Conservation (phyloP, 257 asterid genomes). For the Lavandula angustifolia region DNA sequence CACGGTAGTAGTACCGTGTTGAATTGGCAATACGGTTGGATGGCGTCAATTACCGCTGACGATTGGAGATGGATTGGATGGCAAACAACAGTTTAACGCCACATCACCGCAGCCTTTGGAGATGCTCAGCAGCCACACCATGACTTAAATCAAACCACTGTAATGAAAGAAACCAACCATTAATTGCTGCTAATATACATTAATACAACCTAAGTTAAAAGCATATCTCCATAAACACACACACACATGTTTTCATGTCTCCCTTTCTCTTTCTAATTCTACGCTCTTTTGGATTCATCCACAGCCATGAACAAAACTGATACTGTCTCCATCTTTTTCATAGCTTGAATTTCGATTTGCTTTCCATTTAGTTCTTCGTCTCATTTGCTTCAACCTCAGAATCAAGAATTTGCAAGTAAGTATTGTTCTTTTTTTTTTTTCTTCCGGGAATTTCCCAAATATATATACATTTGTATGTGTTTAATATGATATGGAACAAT, state of each 20-base stretch:
- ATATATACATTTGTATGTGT: no score
- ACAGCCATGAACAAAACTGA: constrained; percentile 29
- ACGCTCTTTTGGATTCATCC: constrained; percentile 46
- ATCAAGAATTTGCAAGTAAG: constrained; percentile 11
- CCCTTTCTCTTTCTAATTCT: constrained; percentile 44
- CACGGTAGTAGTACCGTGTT: no score
- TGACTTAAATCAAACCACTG: constrained; percentile 27
- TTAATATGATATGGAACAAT: neutral
- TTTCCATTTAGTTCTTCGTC: neutral
- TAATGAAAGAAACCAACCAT: constrained; percentile 30
- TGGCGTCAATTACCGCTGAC: no score
- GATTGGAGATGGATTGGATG: no score
- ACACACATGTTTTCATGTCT: constrained; percentile 37
- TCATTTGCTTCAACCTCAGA: constrained; percentile 18
- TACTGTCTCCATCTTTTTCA: constrained; percentile 16
- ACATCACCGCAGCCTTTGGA: no score
- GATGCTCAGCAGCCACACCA: constrained; percentile 35
- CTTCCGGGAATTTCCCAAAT: no score
- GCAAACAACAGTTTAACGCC: no score
- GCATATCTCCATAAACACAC: neutral
- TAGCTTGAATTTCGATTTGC: neutral
- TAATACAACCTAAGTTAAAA: constrained; percentile 17
- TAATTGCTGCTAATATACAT: constrained; percentile 17
- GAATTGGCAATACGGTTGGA: no score
- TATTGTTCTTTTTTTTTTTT: neutral